Evolutionary conservation across 2,329 filamentous ascomycete species (phyloP).

Genomic region (Colletotrichum eleusines): DNA sequence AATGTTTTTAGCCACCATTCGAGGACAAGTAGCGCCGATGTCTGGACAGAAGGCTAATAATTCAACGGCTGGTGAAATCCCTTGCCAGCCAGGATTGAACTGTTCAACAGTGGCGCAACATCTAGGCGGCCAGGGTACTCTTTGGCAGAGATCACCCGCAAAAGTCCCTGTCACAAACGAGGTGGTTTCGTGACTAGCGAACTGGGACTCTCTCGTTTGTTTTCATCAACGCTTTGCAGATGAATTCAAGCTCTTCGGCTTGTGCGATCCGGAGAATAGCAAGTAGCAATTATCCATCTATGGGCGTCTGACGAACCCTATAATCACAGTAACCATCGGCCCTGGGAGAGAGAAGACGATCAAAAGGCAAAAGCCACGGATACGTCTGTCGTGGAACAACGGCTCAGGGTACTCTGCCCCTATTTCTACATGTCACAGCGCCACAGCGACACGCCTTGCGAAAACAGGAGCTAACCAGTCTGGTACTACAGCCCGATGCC

Average conservation of each 20-base stretch:
- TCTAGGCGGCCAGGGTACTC: background rate
- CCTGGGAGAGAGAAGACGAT: background rate
- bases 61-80: background rate
- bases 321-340: constrained; percentile 7
- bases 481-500: constrained; percentile 22
- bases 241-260: background rate
- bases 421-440: constrained; percentile 10
- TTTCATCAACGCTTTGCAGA: background rate
- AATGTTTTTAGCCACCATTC: background rate
- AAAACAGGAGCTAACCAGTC: background rate
- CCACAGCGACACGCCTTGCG: background rate
- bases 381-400: background rate
- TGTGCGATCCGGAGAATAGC: background rate
- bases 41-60: background rate
- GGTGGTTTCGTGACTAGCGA: background rate
- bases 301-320: constrained; percentile 4
- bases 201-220: background rate
- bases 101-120: background rate
- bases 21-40: background rate
- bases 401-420: background rate
- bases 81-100: background rate
- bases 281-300: background rate
- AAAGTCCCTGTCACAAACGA: background rate
- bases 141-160: background rate
- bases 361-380: background rate